A percentile compares a stretch with the other conserved stretches of the same genome.
These are phyloP conservation scores for Chaetomium tenue DNA, from an alignment of 495 filamentous ascomycete genomes.

Conservation along the genomic window DNA sequence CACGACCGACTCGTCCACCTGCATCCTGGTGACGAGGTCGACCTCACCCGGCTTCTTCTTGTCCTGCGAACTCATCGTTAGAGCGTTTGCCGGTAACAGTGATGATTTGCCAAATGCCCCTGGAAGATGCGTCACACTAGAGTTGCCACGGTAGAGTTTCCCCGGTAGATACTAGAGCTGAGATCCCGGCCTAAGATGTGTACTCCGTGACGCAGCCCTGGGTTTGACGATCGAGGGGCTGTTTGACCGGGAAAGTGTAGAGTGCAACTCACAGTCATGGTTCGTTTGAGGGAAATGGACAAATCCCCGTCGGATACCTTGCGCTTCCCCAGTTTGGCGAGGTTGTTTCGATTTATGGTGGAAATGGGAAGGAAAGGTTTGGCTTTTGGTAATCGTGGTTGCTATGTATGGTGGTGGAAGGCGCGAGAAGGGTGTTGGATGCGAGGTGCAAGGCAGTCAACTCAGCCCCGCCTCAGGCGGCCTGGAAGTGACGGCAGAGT, in stretches of 20 bases:
- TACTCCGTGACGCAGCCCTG: background rate
- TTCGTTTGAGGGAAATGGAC: slow-evolving; percentile 72
- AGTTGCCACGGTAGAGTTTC: background rate
- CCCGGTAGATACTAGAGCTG: background rate
- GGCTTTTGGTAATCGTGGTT: background rate
- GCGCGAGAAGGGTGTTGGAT: slow-evolving; percentile 5
- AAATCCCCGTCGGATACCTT: slow-evolving; percentile 75
- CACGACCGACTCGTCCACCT: slow-evolving; percentile 66
- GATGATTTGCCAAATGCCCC: background rate
- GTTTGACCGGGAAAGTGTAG: background rate
- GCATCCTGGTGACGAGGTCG: slow-evolving; percentile 73
- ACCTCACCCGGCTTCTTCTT: slow-evolving; percentile 48
- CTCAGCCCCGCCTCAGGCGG: slow-evolving; percentile 24
- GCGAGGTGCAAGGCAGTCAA: slow-evolving; percentile 8
- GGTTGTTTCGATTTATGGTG: slow-evolving; percentile 6
- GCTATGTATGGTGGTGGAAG: background rate
- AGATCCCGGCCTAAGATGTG: background rate
- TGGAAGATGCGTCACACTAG: background rate
- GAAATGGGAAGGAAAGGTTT: background rate
- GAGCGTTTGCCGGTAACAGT: background rate
- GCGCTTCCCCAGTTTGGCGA: slow-evolving; percentile 70
- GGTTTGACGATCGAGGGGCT: background rate
- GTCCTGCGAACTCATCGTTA: slow-evolving; percentile 32
- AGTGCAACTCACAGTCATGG: slow-evolving; percentile 70
- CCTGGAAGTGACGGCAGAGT: slow-evolving; percentile 17